Base-by-base conservation (phyloP, 1,139 yeast species). In the Hemisphaericaspora lyxosophila region DNA sequence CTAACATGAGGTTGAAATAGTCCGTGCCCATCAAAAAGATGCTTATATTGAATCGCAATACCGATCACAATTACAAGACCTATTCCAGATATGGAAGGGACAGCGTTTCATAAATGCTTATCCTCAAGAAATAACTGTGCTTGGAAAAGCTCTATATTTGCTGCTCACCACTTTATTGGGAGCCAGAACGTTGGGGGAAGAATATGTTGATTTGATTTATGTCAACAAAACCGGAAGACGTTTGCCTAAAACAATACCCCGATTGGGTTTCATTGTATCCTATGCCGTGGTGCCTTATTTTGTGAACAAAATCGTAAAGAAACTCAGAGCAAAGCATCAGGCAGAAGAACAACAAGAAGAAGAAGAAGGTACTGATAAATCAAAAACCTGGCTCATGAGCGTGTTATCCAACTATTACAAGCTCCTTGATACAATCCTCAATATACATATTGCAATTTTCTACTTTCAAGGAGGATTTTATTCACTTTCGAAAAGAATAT, bases 1-100 rank as follows among this genome's bases (percentile, higher is more conserved):
- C n/a, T 14, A 20, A 20, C 23, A 20, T n/a, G n/a, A 20, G 11
- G 3, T 20, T 20, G 7, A 31, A 17, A 8, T 30, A 66, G 76
- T 89, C 27, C 74, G 96, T 43, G 89, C 97, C 4, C 83, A 86
- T 57, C 97, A 89, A 53, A 90, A 90, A 56, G 97, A 90, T 59
- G 73, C 79, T 2, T 85, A 82, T 50, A 78, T 85, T 34, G 85
- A 83, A 51, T 64, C 77, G 0, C 60, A 76, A 2, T 63, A 86
- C 14, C 64, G 75, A 23, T 60, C 66, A 2, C 80, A 83, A 44
- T 47, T 89, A 6, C 75, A 70, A 33, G 83, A 80, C 17, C 76
- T 79, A 0, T 47, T 83, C 4, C 80, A 75, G 45, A 58, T 74
- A 17, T 46, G 78, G 46, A 75, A 73, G 51, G 94, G 94, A 8